Evolutionary conservation across 768 basidiomycete genomes (phyloP).

Genomic region (Nidula microcarpa): DNA sequence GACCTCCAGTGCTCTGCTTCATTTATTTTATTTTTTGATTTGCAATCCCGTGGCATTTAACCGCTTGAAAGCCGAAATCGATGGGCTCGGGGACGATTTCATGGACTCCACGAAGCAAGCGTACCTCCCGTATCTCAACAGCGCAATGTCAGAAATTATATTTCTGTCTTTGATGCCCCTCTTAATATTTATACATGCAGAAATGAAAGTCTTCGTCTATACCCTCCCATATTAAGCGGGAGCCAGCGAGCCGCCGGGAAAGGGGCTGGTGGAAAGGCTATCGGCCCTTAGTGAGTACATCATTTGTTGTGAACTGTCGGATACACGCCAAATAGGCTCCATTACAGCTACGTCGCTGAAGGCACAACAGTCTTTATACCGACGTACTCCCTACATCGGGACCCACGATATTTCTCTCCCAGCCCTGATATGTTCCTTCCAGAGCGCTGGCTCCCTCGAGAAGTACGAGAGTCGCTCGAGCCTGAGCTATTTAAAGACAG

Average conservation of each 20-base stretch:
- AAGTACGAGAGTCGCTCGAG: slow-evolving; percentile 18
- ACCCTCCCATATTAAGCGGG: slow-evolving; percentile 46
- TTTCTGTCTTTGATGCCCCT: neutral
- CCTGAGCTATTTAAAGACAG: slow-evolving; percentile 25
- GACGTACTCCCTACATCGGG: slow-evolving; percentile 39
- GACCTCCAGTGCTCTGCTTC: slow-evolving; percentile 26
- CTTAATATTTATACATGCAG: slow-evolving; percentile 19
- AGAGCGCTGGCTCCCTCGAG: slow-evolving; percentile 29
- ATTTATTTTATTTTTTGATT: slow-evolving; percentile 30
- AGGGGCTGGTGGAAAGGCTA: slow-evolving; percentile 27
- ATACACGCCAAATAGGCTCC: neutral
- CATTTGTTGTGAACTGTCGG: no score
- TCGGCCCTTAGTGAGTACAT: no score
- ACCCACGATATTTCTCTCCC: slow-evolving; percentile 43
- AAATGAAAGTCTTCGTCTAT: slow-evolving; percentile 47
- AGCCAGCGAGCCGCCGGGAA: slow-evolving; percentile 35
- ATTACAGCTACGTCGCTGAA: slow-evolving; percentile 40
- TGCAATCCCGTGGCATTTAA: slow-evolving; percentile 24
- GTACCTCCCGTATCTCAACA: slow-evolving; percentile 31
- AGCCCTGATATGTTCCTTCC: slow-evolving; percentile 40
- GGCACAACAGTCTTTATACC: slow-evolving; percentile 41
- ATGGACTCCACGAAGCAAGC: slow-evolving; percentile 21
- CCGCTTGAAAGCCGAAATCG: slow-evolving; percentile 30
- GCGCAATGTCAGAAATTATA: slow-evolving; percentile 22
- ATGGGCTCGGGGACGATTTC: slow-evolving; percentile 19